Conservation (phyloP, 345 rosid species). For the Isatis tinctoria region DNA sequence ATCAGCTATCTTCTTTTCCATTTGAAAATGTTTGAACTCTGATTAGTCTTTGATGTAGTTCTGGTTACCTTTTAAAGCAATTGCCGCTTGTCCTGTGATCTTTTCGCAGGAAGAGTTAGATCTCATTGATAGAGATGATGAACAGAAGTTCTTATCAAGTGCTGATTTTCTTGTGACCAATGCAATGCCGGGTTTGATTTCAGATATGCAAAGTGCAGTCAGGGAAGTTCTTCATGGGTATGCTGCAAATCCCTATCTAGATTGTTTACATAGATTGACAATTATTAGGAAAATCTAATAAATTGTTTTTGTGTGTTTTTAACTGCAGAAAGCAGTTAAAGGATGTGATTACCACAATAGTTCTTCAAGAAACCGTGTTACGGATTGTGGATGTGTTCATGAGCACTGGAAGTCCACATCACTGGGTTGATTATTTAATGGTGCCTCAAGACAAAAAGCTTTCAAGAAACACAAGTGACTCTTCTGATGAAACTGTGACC, state of each 20-base stretch:
- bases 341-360: constrained; percentile 47
- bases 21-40: neutral
- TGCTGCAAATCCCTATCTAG: neutral
- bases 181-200: constrained; percentile 55
- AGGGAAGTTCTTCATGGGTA: constrained; percentile 79
- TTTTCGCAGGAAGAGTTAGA: constrained; percentile 62
- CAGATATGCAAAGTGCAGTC: constrained; percentile 58
- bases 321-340: constrained; percentile 68
- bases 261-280: neutral
- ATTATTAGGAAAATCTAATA: neutral
- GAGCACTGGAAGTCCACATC: constrained; percentile 66
- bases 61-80: neutral
- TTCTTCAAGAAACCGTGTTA: constrained; percentile 56
- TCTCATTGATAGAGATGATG: constrained; percentile 69
- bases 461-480: neutral
- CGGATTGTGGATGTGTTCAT: constrained; percentile 73
- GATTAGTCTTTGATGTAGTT: constrained; percentile 3
- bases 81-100: neutral
- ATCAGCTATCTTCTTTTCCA: neutral
- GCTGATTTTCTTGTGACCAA: constrained; percentile 71
- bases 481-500: constrained; percentile 33
- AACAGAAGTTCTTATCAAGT: constrained; percentile 68
- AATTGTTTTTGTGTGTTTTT: neutral
- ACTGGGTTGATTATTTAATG: constrained; percentile 83
- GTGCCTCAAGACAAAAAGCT: constrained; percentile 53